Conservation (phyloP, 2,329 filamentous ascomycete genomes). For the Lasiodiplodia hormozganensis region DNA sequence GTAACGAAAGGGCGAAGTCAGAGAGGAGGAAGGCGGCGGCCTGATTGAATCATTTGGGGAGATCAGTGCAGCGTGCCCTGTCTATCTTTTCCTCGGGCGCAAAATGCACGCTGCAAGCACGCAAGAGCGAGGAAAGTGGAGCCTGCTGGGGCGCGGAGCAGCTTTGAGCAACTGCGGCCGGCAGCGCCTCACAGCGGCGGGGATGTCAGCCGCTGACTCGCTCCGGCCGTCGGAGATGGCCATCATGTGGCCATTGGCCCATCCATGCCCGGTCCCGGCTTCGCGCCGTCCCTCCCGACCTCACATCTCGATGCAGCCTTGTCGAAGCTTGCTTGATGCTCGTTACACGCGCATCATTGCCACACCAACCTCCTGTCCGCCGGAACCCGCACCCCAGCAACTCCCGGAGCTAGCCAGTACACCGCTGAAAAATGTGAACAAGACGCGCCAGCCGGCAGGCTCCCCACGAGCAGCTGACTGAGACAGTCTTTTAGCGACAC, state of each 20-base stretch:
- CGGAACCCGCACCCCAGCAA: background rate
- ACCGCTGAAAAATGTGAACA: no score
- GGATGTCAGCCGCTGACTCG: slow-evolving; percentile 13
- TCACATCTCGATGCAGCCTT: background rate
- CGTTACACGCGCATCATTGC: background rate
- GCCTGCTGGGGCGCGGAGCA: background rate
- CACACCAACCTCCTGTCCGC: background rate
- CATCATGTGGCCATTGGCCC: slow-evolving; percentile 13
- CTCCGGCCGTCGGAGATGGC: slow-evolving; percentile 17
- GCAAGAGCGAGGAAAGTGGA: slow-evolving; percentile 20
- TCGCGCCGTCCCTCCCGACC: slow-evolving; percentile 14
- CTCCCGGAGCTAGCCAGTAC: background rate
- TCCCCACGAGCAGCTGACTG: slow-evolving; percentile 1
- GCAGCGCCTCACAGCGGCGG: slow-evolving; percentile 11
- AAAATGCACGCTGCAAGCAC: slow-evolving; percentile 16
- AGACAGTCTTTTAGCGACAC: slow-evolving; percentile 4
- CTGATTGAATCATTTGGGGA: slow-evolving; percentile 7
- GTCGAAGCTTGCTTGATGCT: background rate
- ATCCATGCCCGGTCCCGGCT: slow-evolving; percentile 1
- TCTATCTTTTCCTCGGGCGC: slow-evolving; percentile 17
- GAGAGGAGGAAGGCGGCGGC: slow-evolving; percentile 1
- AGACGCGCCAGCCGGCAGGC: background rate
- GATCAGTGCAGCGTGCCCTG: slow-evolving; percentile 14
- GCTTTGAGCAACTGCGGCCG: slow-evolving; percentile 12
- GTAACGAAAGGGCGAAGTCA: background rate